Base-by-base conservation (phyloP, 139 green algal species). In the Coelastrella sp. region DNA sequence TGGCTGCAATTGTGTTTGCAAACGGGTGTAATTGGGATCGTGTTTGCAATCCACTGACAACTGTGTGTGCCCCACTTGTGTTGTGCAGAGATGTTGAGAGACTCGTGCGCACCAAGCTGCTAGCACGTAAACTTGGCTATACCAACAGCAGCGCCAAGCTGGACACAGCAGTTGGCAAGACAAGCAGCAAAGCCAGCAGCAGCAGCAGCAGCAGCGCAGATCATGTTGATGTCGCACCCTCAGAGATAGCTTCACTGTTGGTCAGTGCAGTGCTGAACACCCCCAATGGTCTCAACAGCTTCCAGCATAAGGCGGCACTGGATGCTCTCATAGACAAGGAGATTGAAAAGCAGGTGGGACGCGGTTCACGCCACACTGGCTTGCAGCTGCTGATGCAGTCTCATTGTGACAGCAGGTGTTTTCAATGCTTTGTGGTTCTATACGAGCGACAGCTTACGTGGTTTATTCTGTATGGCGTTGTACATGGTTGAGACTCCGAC, bases 71-170 rank as follows among this genome's bases (percentile, higher is more conserved):
- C 7, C 17, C 17, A 23, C 4, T 76, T 47, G 14, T 76, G 8
- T 10, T 32, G 3, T 80, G 66, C 17, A 88, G 83, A 54, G 83
- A 88, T 32, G 22, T 20, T 66, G 66, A 88, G 83, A 66, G 66
- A 32, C 54, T 88, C 17, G 68, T 88, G 68, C 83, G 83, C 68
- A 80, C 68, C 16, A 88, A 88, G 68, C 57, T 88, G 68, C 57
- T 88, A 68, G 74, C 83, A 16, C 83, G 83, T 54, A 88, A 88
- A 68, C 66, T 88, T n/a, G 83, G 83, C 68, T 88, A 77, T n/a
- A 58, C 81, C 61, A 5, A 54, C 56, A 13, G 58, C 60, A 22
- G 13, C 14, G 80, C 80, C 10, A 32, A 54, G 23, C 19, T 76
- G 60, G 61, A 13, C 57, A 59, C 32, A 66, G 47, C 20, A 47